A percentile compares a stretch with the other conserved stretches of the same genome.
These are phyloP conservation scores for Claviceps sp. DNA, from an alignment of 2,329 filamentous ascomycete genomes.

Conservation along the genomic window DNA sequence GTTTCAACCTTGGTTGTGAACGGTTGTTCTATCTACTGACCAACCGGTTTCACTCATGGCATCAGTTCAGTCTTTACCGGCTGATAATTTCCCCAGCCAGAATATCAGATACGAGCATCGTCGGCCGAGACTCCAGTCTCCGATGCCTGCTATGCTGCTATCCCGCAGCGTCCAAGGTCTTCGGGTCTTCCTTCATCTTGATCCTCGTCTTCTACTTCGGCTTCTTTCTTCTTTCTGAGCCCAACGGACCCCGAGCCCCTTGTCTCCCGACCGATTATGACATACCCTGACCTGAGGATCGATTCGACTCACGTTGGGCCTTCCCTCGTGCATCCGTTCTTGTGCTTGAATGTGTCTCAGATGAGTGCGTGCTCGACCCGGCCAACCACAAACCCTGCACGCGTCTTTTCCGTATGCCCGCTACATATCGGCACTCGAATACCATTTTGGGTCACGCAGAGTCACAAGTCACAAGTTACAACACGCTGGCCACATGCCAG, in stretches of 20 bases:
- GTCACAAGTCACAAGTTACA: not conserved
- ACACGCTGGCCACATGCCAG: not conserved
- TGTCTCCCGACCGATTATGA: not conserved
- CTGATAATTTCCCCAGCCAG: not conserved
- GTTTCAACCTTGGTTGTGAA: not conserved
- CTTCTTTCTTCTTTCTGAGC: not conserved
- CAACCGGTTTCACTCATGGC: not conserved
- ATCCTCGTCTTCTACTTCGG: not conserved
- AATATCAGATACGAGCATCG: not conserved
- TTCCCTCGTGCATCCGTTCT: conserved; percentile 6
- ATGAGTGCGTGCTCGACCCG: conserved; percentile 10
- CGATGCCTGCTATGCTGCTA: not conserved
- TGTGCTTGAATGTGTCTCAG: conserved; percentile 14
- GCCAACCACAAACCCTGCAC: conserved; percentile 6
- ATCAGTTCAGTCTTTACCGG: not conserved
- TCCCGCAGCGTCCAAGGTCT: not conserved
- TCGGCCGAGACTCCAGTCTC: not conserved
- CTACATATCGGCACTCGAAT: conserved; percentile 4
- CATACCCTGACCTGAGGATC: not conserved
- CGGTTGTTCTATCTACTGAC: not conserved
- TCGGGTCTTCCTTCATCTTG: not conserved
- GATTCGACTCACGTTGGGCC: not conserved
- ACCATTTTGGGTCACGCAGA: conserved; percentile 1
- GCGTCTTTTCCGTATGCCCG: not conserved
- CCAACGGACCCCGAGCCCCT: not conserved